Percentiles rank a stretch among this genome's conserved stretches.
phyloP scores from a whole-genome alignment of 192 early-diverging fungal species.

The Ambispora gerdemannii region DNA sequence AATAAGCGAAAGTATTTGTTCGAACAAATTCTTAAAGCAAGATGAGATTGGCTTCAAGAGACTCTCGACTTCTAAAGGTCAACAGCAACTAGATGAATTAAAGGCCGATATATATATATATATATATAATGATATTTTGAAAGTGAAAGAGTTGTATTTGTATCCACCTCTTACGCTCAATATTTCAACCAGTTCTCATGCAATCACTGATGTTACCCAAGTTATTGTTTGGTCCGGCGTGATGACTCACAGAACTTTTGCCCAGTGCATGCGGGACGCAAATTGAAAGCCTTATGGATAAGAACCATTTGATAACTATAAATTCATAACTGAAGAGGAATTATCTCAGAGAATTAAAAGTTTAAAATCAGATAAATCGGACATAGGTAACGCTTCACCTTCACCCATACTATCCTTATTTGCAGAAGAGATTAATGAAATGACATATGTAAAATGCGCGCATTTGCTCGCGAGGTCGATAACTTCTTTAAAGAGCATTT shows the following conservation, averaged over 20 bases:
- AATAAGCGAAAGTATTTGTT: neutral
- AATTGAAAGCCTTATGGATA: slow-evolving; percentile 1
- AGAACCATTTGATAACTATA: neutral
- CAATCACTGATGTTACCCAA: neutral
- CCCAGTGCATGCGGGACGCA: neutral
- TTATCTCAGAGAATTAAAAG: neutral
- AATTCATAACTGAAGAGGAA: slow-evolving; percentile 3
- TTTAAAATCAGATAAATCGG: neutral
- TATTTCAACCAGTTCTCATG: neutral
- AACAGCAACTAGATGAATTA: neutral
- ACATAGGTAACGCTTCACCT: neutral
- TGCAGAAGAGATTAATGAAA: slow-evolving; percentile 7
- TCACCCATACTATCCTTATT: neutral
- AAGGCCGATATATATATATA: neutral
- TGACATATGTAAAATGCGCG: neutral
- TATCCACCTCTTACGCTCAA: neutral
- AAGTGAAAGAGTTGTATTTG: neutral
- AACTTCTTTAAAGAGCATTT: neutral
- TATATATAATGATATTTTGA: too few relatives aligned
- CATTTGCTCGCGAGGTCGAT: neutral
- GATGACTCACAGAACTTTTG: neutral
- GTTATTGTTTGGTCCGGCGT: neutral
- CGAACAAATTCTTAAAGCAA: neutral
- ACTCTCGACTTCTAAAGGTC: neutral
- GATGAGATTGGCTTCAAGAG: too few relatives aligned